Evolutionary conservation across 768 basidiomycete species (phyloP).

Genomic region (Boletus eberwhitei): DNA sequence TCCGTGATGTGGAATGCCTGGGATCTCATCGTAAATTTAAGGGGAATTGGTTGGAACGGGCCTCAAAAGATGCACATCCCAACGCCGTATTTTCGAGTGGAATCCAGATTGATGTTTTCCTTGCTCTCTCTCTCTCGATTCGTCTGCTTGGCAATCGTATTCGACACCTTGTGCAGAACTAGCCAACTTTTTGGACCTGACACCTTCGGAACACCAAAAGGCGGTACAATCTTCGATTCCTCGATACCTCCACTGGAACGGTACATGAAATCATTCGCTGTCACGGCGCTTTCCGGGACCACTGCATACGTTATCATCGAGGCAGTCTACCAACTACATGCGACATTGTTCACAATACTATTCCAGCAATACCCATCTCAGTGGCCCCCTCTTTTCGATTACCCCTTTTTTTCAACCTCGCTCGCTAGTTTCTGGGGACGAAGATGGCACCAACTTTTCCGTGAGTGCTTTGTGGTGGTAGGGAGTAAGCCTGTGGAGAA

Average conservation of each 20-base stretch:
- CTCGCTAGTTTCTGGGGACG: conserved; percentile 59
- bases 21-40: conserved; percentile 24
- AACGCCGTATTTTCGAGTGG: conserved; percentile 8
- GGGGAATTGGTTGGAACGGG: conserved; percentile 29
- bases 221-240: conserved; percentile 38
- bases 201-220: conserved; percentile 34
- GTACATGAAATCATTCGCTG: conserved; percentile 41
- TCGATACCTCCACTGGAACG: conserved; percentile 31
- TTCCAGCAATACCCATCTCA: conserved; percentile 47
- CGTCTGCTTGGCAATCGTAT: neutral
- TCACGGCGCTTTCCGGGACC: conserved; percentile 44
- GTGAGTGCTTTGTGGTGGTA: conserved; percentile 51
- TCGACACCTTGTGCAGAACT: conserved; percentile 1
- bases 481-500: conserved; percentile 43
- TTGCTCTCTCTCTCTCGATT: conserved; percentile 14
- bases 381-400: conserved; percentile 64
- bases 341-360: conserved; percentile 43
- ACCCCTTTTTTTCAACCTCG: conserved; percentile 56
- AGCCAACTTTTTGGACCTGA: conserved; percentile 34
- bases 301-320: conserved; percentile 46
- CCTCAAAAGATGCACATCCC: conserved; percentile 12
- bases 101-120: conserved; percentile 20
- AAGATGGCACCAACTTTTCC: conserved; percentile 70
- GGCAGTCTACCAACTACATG: conserved; percentile 37
- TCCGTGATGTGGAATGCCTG: conserved; percentile 28